Evolutionary conservation across 257 asterid genomes (phyloP).

Genomic region (Capsicum rhomboideum): DNA sequence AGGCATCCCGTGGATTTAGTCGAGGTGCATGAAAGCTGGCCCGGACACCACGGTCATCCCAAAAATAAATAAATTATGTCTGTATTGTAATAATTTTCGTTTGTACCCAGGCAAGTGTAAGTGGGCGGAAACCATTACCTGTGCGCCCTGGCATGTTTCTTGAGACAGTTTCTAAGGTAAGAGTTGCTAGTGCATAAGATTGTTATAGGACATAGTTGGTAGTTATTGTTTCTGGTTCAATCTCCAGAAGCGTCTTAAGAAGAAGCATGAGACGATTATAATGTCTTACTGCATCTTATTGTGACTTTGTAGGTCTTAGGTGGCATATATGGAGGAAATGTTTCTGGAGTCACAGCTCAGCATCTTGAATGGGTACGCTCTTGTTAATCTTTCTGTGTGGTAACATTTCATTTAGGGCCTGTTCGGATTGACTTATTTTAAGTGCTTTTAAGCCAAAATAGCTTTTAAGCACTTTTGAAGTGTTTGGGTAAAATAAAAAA

Average conservation of each 20-base stretch:
- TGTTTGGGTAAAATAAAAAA: too few species aligned
- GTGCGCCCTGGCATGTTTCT: slow-evolving; percentile 99
- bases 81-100: slow-evolving; percentile 24
- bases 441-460: too few species aligned
- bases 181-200: slow-evolving; percentile 3
- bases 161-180: slow-evolving; percentile 95
- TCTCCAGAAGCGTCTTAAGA: neutral
- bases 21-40: too few species aligned
- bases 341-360: slow-evolving; percentile 82
- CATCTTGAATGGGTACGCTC: slow-evolving; percentile 81
- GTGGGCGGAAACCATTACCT: slow-evolving; percentile 68
- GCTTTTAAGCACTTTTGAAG: too few species aligned
- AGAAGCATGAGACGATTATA: neutral
- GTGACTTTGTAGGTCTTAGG: slow-evolving; percentile 66
- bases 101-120: slow-evolving; percentile 64
- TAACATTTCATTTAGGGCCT: neutral
- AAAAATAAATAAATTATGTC: too few species aligned
- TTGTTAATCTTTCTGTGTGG: neutral
- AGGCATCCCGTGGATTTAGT: too few species aligned
- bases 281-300: slow-evolving; percentile 11
- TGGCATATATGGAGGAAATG: slow-evolving; percentile 72
- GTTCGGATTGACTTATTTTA: too few species aligned
- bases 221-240: neutral
- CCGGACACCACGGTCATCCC: too few species aligned
- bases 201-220: neutral